phyloP scores from a whole-genome alignment of 2,329 filamentous ascomycete species.

The Aphanocladium album region DNA sequence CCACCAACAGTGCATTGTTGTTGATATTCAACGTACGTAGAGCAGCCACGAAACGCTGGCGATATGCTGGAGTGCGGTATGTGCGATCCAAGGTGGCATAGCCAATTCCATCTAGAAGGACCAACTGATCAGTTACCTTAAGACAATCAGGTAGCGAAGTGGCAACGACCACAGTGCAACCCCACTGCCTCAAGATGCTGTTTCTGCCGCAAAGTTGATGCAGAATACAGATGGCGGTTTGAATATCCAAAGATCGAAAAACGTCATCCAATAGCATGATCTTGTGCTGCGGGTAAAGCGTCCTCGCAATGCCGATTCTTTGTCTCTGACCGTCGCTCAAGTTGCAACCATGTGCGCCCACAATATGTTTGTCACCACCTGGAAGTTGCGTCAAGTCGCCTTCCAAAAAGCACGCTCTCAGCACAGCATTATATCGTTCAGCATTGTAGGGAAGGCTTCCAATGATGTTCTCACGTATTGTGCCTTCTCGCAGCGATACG shows the following conservation, averaged over 20 bases:
- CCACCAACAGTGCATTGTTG: neutral
- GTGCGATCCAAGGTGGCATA: neutral
- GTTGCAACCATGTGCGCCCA: neutral
- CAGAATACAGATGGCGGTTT: neutral
- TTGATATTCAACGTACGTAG: neutral
- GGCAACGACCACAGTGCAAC: neutral
- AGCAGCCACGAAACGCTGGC: neutral
- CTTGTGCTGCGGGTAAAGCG: neutral
- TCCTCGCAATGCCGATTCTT: conserved; percentile 7
- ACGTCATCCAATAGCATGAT: conserved; percentile 13
- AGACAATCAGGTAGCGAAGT: neutral
- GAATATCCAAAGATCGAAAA: conserved; percentile 13
- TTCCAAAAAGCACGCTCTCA: neutral
- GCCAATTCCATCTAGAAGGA: neutral
- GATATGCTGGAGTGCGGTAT: neutral
- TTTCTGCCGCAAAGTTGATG: neutral
- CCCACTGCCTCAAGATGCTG: neutral
- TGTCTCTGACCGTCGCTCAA: neutral
- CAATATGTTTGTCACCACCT: neutral
- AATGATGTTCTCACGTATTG: neutral
- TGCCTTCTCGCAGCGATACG: neutral
- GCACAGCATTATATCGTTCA: neutral
- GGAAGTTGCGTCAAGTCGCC: neutral
- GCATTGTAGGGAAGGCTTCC: neutral
- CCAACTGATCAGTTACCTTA: neutral